phyloP scores from a whole-genome alignment of 1,139 yeast genomes.

The Diutina catenulata region DNA sequence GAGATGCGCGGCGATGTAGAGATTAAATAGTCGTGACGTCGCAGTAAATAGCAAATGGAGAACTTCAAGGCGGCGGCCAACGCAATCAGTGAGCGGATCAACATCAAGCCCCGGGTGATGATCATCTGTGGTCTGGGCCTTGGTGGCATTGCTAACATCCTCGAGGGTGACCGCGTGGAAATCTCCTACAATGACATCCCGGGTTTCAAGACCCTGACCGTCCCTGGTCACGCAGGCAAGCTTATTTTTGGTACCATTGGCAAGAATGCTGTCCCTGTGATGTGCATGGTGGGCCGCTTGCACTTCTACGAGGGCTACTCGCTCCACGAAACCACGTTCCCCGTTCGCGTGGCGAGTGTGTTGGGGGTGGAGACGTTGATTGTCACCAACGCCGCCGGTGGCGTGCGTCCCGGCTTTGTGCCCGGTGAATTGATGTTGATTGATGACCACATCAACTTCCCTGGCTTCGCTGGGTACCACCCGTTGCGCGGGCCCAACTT shows the following conservation, averaged over 20 bases:
- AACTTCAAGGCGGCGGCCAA: slow-evolving; percentile 14
- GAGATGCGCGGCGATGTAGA: neutral
- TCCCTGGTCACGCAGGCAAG: slow-evolving; percentile 82
- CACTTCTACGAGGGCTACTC: slow-evolving; percentile 90
- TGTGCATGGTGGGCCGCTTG: slow-evolving; percentile 88
- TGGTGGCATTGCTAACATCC: slow-evolving; percentile 64
- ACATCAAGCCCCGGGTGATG: slow-evolving; percentile 42
- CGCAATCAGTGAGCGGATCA: slow-evolving; percentile 10
- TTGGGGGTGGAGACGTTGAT: slow-evolving; percentile 53
- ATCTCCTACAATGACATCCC: slow-evolving; percentile 65
- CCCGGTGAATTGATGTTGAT: slow-evolving; percentile 91
- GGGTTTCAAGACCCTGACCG: slow-evolving; percentile 72
- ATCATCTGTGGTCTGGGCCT: slow-evolving; percentile 93
- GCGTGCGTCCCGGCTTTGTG: slow-evolving; percentile 48
- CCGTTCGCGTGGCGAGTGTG: slow-evolving; percentile 61
- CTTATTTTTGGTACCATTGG: slow-evolving; percentile 74
- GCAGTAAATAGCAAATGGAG: slow-evolving; percentile 5
- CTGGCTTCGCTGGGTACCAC: slow-evolving; percentile 82
- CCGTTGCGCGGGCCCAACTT: slow-evolving; percentile 85
- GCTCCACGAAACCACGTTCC: slow-evolving; percentile 73
- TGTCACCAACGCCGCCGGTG: slow-evolving; percentile 95
- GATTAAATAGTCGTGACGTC: neutral
- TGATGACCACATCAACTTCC: slow-evolving; percentile 78
- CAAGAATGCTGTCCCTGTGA: slow-evolving; percentile 56
- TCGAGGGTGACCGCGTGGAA: slow-evolving; percentile 30